Evolutionary conservation across 2,329 filamentous ascomycete genomes (phyloP).

Genomic region (Ilyonectria sp.): DNA sequence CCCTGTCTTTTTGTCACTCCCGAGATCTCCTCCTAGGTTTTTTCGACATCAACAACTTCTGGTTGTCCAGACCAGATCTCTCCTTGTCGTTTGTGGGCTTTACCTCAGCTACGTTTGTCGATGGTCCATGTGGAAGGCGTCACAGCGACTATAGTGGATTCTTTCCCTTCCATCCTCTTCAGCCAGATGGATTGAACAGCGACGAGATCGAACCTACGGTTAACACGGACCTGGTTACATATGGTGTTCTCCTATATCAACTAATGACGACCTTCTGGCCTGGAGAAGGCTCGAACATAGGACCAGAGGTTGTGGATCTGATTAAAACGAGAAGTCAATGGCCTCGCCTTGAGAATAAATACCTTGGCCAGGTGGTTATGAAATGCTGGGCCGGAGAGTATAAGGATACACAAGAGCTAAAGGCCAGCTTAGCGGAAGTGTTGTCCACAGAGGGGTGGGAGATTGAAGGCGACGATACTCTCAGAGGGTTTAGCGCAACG

Average conservation of each 20-base stretch:
- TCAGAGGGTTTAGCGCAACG: neutral
- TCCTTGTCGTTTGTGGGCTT: slow-evolving; percentile 17
- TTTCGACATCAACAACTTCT: slow-evolving; percentile 10
- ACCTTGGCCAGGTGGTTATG: neutral
- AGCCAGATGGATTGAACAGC: neutral
- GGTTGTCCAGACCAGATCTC: slow-evolving; percentile 6
- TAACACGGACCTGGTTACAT: neutral
- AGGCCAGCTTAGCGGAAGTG: neutral
- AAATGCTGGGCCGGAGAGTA: neutral
- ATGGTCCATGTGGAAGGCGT: neutral
- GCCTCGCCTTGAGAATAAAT: neutral
- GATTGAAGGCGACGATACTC: neutral
- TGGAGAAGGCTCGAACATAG: neutral
- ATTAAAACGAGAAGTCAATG: neutral
- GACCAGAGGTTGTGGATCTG: neutral
- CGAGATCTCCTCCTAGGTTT: slow-evolving; percentile 6
- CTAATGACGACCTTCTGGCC: neutral
- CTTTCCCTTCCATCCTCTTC: neutral
- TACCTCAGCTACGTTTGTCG: neutral
- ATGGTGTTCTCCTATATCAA: neutral
- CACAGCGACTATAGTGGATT: neutral
- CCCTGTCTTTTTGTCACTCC: slow-evolving; percentile 4
- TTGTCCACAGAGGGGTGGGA: neutral
- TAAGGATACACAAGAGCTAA: neutral
- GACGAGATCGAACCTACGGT: neutral